Evolutionary conservation across 2,329 filamentous ascomycete species (phyloP).

Genomic region (Alternaria sp.): DNA sequence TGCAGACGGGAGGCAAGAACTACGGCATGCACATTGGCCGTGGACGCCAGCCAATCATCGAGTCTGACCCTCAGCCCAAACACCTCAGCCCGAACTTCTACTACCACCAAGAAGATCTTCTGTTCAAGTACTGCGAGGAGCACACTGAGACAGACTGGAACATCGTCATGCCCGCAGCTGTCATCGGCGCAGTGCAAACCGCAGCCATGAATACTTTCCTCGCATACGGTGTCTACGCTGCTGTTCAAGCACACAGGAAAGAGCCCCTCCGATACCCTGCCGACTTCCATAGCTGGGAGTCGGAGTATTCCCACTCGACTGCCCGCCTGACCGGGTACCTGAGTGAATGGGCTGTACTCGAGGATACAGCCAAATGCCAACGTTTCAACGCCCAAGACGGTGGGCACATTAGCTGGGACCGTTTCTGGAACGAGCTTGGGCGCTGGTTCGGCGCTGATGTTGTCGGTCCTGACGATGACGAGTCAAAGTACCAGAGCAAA

Average conservation of each 20-base stretch:
- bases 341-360: slow-evolving; percentile 22
- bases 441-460: slow-evolving; percentile 18
- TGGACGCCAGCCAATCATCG: slow-evolving; percentile 13
- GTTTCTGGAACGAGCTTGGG: slow-evolving; percentile 21
- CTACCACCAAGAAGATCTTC: slow-evolving; percentile 22
- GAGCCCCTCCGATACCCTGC: slow-evolving; percentile 13
- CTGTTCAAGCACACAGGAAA: slow-evolving; percentile 19
- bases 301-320: slow-evolving; percentile 15
- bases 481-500: not conserved
- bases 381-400: slow-evolving; percentile 17
- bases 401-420: slow-evolving; percentile 9
- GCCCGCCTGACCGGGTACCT: slow-evolving; percentile 22
- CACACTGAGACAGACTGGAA: slow-evolving; percentile 19
- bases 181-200: not conserved
- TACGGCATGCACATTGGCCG: slow-evolving; percentile 24
- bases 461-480: not conserved
- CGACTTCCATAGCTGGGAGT: slow-evolving; percentile 16
- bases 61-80: slow-evolving; percentile 24
- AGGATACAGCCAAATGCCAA: slow-evolving; percentile 17
- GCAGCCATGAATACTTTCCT: slow-evolving; percentile 22
- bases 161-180: slow-evolving; percentile 1
- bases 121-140: slow-evolving; percentile 8
- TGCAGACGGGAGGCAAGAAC: slow-evolving; percentile 23
- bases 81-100: slow-evolving; percentile 25
- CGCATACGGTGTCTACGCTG: slow-evolving; percentile 16